A percentile compares a stretch with the other conserved stretches of the same genome.
phyloP scores from a whole-genome alignment of 78 protist species.

The Isochrysis galbana region DNA sequence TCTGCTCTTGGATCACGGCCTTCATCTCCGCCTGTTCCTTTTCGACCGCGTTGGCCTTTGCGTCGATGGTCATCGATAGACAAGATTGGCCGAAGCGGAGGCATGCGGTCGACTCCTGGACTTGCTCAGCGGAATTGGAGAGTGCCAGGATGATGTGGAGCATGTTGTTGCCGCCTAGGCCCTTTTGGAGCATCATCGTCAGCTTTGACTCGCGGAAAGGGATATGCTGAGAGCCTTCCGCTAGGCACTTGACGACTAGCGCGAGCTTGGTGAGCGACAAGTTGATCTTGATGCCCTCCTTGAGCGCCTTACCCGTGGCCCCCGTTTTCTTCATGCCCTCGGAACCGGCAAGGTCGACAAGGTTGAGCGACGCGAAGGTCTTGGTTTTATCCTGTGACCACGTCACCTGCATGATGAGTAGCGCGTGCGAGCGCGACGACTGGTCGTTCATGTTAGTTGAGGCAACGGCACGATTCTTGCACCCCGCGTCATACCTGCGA shows the following conservation, averaged over 20 bases:
- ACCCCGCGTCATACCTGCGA: background rate
- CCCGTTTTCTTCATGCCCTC: background rate
- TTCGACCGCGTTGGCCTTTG: background rate
- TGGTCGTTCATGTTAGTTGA: conserved; percentile 17
- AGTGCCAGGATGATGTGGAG: conserved; percentile 16
- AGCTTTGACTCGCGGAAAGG: background rate
- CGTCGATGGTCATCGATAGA: background rate
- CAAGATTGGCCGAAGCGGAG: conserved; percentile 17
- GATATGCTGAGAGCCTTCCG: background rate
- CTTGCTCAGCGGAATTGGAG: background rate
- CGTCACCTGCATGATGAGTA: background rate
- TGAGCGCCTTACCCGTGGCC: background rate
- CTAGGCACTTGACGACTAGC: background rate
- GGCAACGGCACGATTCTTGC: background rate
- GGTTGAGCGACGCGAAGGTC: background rate
- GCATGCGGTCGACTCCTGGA: background rate
- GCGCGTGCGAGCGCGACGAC: conserved; percentile 48
- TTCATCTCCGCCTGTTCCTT: conserved; percentile 26
- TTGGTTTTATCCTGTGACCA: background rate
- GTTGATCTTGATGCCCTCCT: conserved; percentile 24
- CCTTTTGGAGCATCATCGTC: conserved; percentile 7
- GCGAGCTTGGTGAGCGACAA: conserved; percentile 8
- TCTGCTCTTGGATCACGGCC: background rate
- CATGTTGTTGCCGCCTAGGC: background rate
- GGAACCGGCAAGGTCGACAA: conserved; percentile 14